A percentile compares a stretch with the other conserved stretches of the same genome.
These are phyloP conservation scores for Pseudoscleropodium purum DNA, from an alignment of 225 moss, liverwort and hornwort genomes.

Conservation along the genomic window DNA sequence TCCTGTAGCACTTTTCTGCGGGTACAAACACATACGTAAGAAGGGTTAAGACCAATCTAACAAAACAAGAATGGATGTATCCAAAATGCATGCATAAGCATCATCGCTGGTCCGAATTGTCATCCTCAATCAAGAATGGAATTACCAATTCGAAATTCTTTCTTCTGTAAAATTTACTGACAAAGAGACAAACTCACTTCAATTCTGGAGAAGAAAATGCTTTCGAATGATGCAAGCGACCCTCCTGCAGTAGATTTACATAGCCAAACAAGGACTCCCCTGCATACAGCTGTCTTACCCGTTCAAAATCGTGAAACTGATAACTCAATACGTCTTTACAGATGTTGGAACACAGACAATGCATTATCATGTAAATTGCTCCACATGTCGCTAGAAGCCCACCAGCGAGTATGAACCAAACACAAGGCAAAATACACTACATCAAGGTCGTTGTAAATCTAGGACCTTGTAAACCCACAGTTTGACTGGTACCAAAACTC, in stretches of 20 bases:
- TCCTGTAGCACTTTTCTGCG: conserved; percentile 80
- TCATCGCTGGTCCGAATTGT: not conserved
- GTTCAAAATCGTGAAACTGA: conserved; percentile 14
- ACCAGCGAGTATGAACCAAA: not conserved
- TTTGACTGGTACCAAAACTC: conserved; percentile 19
- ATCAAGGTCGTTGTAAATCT: not conserved
- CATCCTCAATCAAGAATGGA: not conserved
- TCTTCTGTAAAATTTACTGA: not conserved
- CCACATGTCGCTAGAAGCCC: not conserved
- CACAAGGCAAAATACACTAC: not conserved
- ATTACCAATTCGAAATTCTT: not conserved
- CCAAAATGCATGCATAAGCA: not conserved
- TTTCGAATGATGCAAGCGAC: conserved; percentile 47
- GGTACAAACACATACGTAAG: not conserved
- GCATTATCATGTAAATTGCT: not conserved
- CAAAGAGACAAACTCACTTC: conserved; percentile 39
- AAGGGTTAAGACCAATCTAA: not conserved
- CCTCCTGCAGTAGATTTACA: conserved; percentile 69
- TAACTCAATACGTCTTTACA: not conserved
- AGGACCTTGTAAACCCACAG: not conserved
- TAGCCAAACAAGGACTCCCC: conserved; percentile 86
- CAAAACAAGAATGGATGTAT: not conserved
- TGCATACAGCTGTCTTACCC: conserved; percentile 81
- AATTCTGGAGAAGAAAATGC: conserved; percentile 45
- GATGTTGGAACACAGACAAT: not conserved